Percentiles rank a stretch among this genome's conserved stretches.
Evolutionary conservation across 73 alveolate species (phyloP).

Genomic region (Breviolum minutum): DNA sequence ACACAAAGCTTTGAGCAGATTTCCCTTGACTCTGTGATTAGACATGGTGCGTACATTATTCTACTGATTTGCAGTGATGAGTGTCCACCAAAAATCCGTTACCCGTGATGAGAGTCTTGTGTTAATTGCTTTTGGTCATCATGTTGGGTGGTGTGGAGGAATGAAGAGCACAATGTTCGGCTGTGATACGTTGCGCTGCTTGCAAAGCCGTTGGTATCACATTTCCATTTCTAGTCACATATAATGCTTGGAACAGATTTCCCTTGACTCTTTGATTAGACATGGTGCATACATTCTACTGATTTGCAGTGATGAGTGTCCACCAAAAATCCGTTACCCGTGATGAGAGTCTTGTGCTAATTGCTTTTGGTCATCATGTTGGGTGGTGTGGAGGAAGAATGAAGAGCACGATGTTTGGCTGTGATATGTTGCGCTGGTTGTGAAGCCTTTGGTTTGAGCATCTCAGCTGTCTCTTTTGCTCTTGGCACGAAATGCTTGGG

Average conservation of each 20-base stretch:
- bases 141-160: not conserved
- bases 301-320: constrained; percentile 10
- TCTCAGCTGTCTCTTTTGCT: too few species aligned
- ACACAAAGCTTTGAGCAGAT: too few species aligned
- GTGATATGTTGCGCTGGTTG: too few species aligned
- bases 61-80: constrained; percentile 32
- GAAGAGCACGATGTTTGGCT: too few species aligned
- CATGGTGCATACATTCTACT: constrained; percentile 7
- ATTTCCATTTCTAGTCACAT: too few species aligned
- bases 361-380: not conserved
- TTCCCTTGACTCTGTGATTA: not conserved
- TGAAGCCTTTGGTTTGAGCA: too few species aligned
- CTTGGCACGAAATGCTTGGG: too few species aligned
- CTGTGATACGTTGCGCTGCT: too few species aligned
- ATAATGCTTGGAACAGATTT: too few species aligned
- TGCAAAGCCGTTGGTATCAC: too few species aligned
- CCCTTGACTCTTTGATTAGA: not conserved
- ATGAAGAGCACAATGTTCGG: too few species aligned
- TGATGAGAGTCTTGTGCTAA: not conserved
- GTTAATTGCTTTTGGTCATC: not conserved
- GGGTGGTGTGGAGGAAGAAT: not conserved
- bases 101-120: constrained; percentile 58
- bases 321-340: constrained; percentile 50
- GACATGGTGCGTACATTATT: constrained; percentile 14
- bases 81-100: constrained; percentile 52